Base-by-base conservation (phyloP, 768 basidiomycete species). In the Tephrocybe sp. region DNA sequence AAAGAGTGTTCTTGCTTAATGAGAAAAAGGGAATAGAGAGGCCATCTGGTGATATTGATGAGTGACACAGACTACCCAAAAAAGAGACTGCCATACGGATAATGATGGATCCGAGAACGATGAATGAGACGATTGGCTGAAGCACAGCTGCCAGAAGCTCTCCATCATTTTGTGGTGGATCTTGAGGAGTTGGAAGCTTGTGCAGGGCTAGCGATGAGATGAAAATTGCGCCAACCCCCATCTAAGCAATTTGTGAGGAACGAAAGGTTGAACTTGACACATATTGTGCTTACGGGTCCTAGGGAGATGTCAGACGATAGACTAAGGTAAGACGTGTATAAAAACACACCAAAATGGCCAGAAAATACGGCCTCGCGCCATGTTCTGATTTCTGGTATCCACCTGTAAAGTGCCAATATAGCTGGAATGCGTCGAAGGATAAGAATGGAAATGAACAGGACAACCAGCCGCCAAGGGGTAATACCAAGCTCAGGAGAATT, bases 221-320 rank as follows among this genome's bases (percentile, higher is more conserved):
- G 65, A 98, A 99, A 36, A 98, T 75, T 6, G 96, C 89, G 0
- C 87, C 84, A 22, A 97, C 93, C 44, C 95, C 95, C 89, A 97
- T 94, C 76, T 92, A 66, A 3, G 52, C 24, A 45, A 34, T 24
- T 11, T 2, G 1, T 31, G 7, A 49, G 27, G 15, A 24, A 41
- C 2, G 24, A 27, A 6, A 1, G 15, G 18, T 9, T 3, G 11
- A 25, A 12, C 13, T n/a, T 5, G 9, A 16, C 16, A 13, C 15
- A 3, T 24, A 2, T 19, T 6, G 6, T 5, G 68, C 80, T 59
- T 54, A 82, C 82, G 44, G 83, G 82, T 34, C 82, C 82, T 82
- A 44, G 47, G 24, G 16, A 43, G 30, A n/a, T n/a, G n/a, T n/a
- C n/a, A n/a, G n/a, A n/a, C n/a, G n/a, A n/a, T n/a, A n/a, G n/a